These are phyloP conservation scores for Chlorophyllum brunneum DNA, from an alignment of 768 basidiomycete species.

Conservation along the genomic window DNA sequence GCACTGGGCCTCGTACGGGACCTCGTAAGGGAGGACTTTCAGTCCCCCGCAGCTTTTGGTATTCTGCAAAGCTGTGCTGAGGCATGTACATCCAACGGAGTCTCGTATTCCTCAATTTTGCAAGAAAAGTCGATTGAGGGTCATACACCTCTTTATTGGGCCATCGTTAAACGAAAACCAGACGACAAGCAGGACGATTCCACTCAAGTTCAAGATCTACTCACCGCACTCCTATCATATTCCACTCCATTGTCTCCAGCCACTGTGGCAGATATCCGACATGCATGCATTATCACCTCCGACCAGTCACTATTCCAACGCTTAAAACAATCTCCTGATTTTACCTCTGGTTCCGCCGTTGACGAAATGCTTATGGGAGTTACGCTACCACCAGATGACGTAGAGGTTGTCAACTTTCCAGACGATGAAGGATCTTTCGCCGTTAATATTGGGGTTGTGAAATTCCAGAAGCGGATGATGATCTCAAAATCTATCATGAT, in stretches of 20 bases:
- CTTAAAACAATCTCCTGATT: slow-evolving; percentile 47
- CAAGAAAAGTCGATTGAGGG: slow-evolving; percentile 63
- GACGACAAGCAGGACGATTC: slow-evolving; percentile 29
- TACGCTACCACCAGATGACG: slow-evolving; percentile 43
- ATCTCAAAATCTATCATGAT: slow-evolving; percentile 48
- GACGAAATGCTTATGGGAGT: slow-evolving; percentile 50
- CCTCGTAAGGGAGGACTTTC: slow-evolving; percentile 39
- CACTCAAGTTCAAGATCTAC: slow-evolving; percentile 34
- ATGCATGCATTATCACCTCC: slow-evolving; percentile 61
- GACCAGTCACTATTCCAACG: slow-evolving; percentile 61
- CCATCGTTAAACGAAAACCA: slow-evolving; percentile 54
- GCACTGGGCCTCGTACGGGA: slow-evolving; percentile 54
- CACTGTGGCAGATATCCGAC: slow-evolving; percentile 57
- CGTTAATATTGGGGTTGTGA: slow-evolving; percentile 44
- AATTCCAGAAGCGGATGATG: slow-evolving; percentile 72
- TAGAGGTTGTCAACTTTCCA: slow-evolving; percentile 49
- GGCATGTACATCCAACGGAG: slow-evolving; percentile 45
- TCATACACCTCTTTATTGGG: slow-evolving; percentile 72
- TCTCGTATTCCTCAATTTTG: slow-evolving; percentile 51
- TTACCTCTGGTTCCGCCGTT: slow-evolving; percentile 46
- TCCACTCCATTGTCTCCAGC: slow-evolving; percentile 39
- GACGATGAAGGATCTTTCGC: slow-evolving; percentile 52
- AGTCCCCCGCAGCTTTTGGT: slow-evolving; percentile 28
- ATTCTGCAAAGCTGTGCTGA: slow-evolving; percentile 63
- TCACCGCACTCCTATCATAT: slow-evolving; percentile 47